Conservation (phyloP, 306 rosid genomes). For the Adenanthera pavonina region DNA sequence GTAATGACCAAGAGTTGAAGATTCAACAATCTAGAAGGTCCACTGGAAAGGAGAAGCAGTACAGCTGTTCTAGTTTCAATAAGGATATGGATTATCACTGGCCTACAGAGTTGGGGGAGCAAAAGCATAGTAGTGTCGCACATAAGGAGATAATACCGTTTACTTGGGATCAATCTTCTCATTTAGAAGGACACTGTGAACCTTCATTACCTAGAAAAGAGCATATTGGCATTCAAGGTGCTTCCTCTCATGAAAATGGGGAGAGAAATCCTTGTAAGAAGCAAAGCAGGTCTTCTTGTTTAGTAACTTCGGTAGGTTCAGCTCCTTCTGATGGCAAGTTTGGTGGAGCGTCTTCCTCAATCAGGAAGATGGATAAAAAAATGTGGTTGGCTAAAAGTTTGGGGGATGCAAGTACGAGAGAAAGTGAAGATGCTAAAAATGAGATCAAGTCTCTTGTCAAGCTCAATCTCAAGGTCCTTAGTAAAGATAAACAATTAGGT, state of each 20-base stretch:
- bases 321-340: conserved; percentile 32
- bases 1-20: conserved; percentile 28
- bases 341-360: conserved; percentile 34
- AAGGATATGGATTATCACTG: conserved; percentile 30
- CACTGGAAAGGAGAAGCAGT: conserved; percentile 38
- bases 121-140: conserved; percentile 32
- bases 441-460: conserved; percentile 81
- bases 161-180: conserved; percentile 33
- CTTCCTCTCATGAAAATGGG: conserved; percentile 34
- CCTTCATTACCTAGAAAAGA: conserved; percentile 32
- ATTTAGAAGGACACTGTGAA: conserved; percentile 40
- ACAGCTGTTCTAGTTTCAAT: conserved; percentile 19
- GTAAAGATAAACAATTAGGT: conserved; percentile 64
- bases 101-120: conserved; percentile 40
- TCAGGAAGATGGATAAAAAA: conserved; percentile 36
- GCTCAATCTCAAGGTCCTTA: conserved; percentile 69
- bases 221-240: conserved; percentile 18
- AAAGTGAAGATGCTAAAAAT: conserved; percentile 56
- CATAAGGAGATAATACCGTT: conserved; percentile 42
- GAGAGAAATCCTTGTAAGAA: conserved; percentile 30
- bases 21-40: conserved; percentile 36
- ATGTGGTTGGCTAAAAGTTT: conserved; percentile 30
- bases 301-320: conserved; percentile 37
- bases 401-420: conserved; percentile 33
- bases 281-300: conserved; percentile 41